phyloP scores from a whole-genome alignment of 805 yeast genomes.

The Metschnikowia similis region DNA sequence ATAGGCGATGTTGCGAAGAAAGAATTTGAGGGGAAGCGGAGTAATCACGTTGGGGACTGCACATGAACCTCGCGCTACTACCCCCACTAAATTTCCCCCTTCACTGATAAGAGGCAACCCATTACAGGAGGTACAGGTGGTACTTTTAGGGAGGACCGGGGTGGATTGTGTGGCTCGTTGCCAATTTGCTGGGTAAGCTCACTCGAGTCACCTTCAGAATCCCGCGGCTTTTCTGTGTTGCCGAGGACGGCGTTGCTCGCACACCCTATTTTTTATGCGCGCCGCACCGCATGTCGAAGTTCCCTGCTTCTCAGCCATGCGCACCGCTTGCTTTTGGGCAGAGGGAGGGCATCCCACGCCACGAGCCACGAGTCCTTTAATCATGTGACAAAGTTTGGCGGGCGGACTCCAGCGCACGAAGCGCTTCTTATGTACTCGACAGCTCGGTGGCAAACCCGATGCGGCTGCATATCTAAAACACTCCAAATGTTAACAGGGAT shows the following conservation, averaged over 20 bases:
- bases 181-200: too few relatives aligned
- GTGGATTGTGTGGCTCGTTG: too few relatives aligned
- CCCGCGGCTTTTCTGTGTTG: background rate
- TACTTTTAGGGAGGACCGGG: too few relatives aligned
- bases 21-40: slow-evolving; percentile 18
- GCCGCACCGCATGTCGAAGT: background rate
- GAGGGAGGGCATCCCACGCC: background rate
- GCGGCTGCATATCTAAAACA: slow-evolving; percentile 3
- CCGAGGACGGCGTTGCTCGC: background rate
- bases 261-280: background rate
- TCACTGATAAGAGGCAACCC: background rate
- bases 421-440: background rate
- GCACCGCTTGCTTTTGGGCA: background rate
- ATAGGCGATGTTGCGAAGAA: slow-evolving; percentile 13
- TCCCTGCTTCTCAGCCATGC: slow-evolving; percentile 1
- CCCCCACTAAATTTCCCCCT: background rate
- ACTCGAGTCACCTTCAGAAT: too few relatives aligned
- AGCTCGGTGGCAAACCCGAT: slow-evolving; percentile 1
- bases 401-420: background rate
- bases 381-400: background rate
- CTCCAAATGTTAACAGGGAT: too few relatives aligned
- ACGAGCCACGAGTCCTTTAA: background rate
- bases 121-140: background rate
- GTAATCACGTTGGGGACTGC: slow-evolving; percentile 11
- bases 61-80: slow-evolving; percentile 1